Evolutionary conservation across 2,329 filamentous ascomycete species (phyloP).

Genomic region (Coleophoma eucalyptorum): DNA sequence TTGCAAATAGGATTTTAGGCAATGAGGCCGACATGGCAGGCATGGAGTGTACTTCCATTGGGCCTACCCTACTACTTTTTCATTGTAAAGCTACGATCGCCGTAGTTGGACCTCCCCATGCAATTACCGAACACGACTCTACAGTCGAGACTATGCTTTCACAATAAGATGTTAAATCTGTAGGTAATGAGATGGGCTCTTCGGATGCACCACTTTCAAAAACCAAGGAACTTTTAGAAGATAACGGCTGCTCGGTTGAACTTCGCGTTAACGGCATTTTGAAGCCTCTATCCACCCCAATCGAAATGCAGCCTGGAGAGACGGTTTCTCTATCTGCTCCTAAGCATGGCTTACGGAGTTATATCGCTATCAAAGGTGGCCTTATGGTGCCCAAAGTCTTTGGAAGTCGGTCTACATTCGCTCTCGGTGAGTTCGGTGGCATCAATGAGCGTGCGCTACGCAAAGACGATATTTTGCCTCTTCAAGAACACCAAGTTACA

Average conservation of each 20-base stretch:
- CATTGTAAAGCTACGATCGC: constrained; percentile 45
- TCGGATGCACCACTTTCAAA: too few relatives aligned
- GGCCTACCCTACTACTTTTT: constrained; percentile 54
- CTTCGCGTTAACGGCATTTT: neutral
- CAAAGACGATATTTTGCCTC: constrained; percentile 24
- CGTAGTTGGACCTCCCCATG: constrained; percentile 52
- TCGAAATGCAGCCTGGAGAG: constrained; percentile 44
- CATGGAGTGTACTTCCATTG: constrained; percentile 57
- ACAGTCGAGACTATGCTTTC: too few relatives aligned
- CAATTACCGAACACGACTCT: too few relatives aligned
- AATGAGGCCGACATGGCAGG: constrained; percentile 46
- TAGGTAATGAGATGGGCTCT: too few relatives aligned
- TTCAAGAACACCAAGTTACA: constrained; percentile 5
- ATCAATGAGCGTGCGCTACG: constrained; percentile 29
- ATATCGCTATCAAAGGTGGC: constrained; percentile 52
- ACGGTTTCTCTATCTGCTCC: constrained; percentile 51
- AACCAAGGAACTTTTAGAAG: too few relatives aligned
- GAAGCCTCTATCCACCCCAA: constrained; percentile 12
- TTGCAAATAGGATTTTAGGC: constrained; percentile 57
- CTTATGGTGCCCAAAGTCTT: constrained; percentile 33
- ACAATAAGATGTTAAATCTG: too few relatives aligned
- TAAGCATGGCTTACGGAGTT: constrained; percentile 46
- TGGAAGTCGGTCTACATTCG: constrained; percentile 28
- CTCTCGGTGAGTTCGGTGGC: constrained; percentile 30
- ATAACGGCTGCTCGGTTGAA: too few relatives aligned